Evolutionary conservation across 495 filamentous ascomycete species (phyloP).

Genomic region (Hypoxylon lenormandii): DNA sequence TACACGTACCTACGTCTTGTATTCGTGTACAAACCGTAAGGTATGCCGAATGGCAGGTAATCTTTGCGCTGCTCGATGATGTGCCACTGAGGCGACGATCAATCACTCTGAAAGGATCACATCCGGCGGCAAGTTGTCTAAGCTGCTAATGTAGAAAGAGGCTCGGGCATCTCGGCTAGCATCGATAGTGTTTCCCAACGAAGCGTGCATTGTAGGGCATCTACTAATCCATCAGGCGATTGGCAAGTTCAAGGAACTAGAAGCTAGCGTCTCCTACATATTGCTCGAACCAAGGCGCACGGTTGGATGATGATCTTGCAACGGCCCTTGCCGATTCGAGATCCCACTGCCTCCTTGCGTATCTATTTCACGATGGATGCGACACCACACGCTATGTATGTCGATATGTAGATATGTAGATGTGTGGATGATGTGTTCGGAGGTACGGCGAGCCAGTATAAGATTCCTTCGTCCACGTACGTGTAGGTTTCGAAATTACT

Average conservation of each 20-base stretch:
- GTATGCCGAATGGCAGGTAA: constrained; percentile 17
- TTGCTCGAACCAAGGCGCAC: constrained; percentile 10
- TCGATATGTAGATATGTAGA: no score
- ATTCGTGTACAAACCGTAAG: constrained; percentile 16
- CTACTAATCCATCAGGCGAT: constrained; percentile 15
- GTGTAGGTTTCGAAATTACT: constrained; percentile 31
- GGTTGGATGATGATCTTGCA: constrained; percentile 27
- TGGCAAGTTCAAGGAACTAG: constrained; percentile 10
- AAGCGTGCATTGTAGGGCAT: neutral
- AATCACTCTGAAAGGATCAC: constrained; percentile 24
- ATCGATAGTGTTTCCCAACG: constrained; percentile 17
- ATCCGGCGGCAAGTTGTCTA: constrained; percentile 20
- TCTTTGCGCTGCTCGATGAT: constrained; percentile 21
- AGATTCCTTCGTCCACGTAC: constrained; percentile 27
- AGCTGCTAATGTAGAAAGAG: neutral
- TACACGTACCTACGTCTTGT: constrained; percentile 17
- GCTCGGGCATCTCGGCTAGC: constrained; percentile 36
- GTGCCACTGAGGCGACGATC: constrained; percentile 31
- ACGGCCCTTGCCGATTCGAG: constrained; percentile 24
- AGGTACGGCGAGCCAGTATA: constrained; percentile 26
- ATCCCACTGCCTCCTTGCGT: constrained; percentile 24
- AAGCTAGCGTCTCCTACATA: constrained; percentile 8
- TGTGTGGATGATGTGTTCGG: constrained; percentile 24
- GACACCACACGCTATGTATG: constrained; percentile 7
- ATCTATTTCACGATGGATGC: constrained; percentile 25